phyloP scores from a whole-genome alignment of 306 rosid genomes.

The Trifolium dubium region DNA sequence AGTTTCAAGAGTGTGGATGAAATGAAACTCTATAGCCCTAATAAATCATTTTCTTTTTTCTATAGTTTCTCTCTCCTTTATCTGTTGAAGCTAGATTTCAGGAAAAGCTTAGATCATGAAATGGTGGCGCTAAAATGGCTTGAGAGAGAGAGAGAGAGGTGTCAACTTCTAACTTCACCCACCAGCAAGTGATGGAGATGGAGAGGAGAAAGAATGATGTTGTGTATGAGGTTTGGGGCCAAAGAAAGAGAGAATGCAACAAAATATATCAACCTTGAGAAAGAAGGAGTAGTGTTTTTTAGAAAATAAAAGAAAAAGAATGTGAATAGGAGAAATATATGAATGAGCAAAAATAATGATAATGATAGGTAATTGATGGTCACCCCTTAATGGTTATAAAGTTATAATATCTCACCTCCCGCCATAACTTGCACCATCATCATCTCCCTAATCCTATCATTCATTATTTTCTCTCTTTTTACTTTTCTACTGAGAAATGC shows the following conservation, averaged over 20 bases:
- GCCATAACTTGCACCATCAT: conserved; percentile 11
- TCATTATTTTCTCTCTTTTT: background rate
- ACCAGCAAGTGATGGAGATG: conserved; percentile 86
- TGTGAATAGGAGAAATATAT: background rate
- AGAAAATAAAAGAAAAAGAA: background rate
- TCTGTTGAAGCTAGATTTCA: conserved; percentile 69
- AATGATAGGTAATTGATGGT: conserved; percentile 53
- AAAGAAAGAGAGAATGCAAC: conserved; percentile 25
- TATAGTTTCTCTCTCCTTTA: conserved; percentile 53
- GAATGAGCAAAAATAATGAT: conserved; percentile 40
- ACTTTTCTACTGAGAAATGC: background rate
- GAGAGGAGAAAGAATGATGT: conserved; percentile 41
- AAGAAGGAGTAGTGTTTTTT: conserved; percentile 3
- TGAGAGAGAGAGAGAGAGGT: conserved; percentile 43
- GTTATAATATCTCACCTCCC: conserved; percentile 1
- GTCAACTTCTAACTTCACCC: conserved; percentile 56
- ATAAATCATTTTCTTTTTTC: conserved; percentile 42
- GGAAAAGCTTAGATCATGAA: conserved; percentile 62
- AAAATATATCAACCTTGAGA: conserved; percentile 42
- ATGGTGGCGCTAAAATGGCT: conserved; percentile 78
- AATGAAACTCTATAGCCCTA: conserved; percentile 54
- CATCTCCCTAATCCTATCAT: background rate
- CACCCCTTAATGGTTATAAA: conserved; percentile 42
- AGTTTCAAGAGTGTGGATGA: conserved; percentile 26
- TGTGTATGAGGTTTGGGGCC: conserved; percentile 38